A percentile compares a stretch with the other conserved stretches of the same genome.
These are phyloP conservation scores for Powellomyces hirtus DNA, from an alignment of 192 early-diverging fungal species.

Conservation along the genomic window DNA sequence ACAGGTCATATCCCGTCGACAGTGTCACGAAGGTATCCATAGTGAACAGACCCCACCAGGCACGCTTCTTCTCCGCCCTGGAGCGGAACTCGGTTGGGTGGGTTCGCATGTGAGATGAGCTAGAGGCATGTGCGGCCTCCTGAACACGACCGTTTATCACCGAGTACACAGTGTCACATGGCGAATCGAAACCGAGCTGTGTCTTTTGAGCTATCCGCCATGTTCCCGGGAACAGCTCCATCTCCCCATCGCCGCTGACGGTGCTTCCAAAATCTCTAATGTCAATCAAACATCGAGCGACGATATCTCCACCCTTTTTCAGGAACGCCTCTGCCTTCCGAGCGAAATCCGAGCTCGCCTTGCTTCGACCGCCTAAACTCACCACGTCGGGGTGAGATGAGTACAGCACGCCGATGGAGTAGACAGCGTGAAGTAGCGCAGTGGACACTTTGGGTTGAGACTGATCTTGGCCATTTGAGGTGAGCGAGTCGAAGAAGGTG, in stretches of 20 bases:
- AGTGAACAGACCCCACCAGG: conserved; percentile 11
- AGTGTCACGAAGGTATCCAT: conserved; percentile 7
- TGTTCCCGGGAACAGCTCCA: conserved; percentile 2
- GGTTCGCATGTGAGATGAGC: not conserved
- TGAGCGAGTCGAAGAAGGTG: conserved; percentile 34
- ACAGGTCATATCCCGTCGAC: conserved; percentile 2
- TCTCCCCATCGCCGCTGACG: not conserved
- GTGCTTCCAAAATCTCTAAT: not conserved
- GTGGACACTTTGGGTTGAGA: conserved; percentile 1
- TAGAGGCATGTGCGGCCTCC: not conserved
- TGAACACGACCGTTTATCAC: not conserved
- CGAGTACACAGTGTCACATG: not conserved
- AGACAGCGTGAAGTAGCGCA: conserved; percentile 34
- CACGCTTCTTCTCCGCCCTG: not conserved
- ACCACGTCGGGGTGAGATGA: conserved; percentile 12
- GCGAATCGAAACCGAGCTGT: not conserved
- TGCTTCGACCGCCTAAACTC: not conserved
- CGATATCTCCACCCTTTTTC: not conserved
- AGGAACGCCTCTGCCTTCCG: not conserved
- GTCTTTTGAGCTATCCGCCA: conserved; percentile 14
- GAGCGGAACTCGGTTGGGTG: not conserved
- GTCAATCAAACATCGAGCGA: conserved; percentile 8
- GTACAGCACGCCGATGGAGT: conserved; percentile 33
- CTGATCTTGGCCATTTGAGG: not conserved
- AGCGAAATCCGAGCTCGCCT: not conserved